These are phyloP conservation scores for Aspergillus indologenus DNA, from an alignment of 495 filamentous ascomycete species.

Conservation along the genomic window DNA sequence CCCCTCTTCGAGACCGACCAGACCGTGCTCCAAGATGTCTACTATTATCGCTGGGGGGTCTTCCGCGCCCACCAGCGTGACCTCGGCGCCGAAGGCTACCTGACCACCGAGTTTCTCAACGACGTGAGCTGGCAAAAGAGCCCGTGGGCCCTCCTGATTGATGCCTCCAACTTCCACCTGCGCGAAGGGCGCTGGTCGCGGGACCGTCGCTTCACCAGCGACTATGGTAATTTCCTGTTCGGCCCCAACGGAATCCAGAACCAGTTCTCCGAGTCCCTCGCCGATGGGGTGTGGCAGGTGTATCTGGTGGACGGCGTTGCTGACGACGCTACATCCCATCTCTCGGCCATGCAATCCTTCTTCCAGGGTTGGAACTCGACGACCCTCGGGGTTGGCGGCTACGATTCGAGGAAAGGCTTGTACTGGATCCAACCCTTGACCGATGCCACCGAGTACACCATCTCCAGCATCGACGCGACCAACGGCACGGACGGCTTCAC, in stretches of 20 bases:
- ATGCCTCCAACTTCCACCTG: constrained; percentile 29
- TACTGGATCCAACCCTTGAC: constrained; percentile 29
- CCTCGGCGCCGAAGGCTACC: constrained; percentile 25
- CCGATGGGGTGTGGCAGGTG: constrained; percentile 27
- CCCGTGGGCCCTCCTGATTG: constrained; percentile 23
- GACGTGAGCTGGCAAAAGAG: constrained; percentile 27
- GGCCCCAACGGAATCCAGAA: constrained; percentile 20
- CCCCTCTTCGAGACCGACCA: constrained; percentile 19
- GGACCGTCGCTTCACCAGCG: constrained; percentile 29
- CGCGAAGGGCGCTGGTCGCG: constrained; percentile 32
- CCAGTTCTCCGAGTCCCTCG: constrained; percentile 27
- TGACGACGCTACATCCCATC: constrained; percentile 15
- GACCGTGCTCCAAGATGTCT: constrained; percentile 26
- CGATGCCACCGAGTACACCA: constrained; percentile 34
- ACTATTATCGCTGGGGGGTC: constrained; percentile 33
- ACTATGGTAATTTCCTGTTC: constrained; percentile 24
- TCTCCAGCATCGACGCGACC: constrained; percentile 28
- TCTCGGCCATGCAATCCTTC: constrained; percentile 24
- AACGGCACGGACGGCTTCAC: constrained; percentile 25
- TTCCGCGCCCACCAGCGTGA: constrained; percentile 34
- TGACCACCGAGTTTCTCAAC: constrained; percentile 32
- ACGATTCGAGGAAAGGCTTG: constrained; percentile 20
- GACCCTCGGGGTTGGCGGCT: constrained; percentile 19
- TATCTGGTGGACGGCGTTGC: constrained; percentile 30
- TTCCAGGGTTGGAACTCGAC: constrained; percentile 23